Evolutionary conservation across 345 rosid species (phyloP).

Genomic region (Salix purpurea): DNA sequence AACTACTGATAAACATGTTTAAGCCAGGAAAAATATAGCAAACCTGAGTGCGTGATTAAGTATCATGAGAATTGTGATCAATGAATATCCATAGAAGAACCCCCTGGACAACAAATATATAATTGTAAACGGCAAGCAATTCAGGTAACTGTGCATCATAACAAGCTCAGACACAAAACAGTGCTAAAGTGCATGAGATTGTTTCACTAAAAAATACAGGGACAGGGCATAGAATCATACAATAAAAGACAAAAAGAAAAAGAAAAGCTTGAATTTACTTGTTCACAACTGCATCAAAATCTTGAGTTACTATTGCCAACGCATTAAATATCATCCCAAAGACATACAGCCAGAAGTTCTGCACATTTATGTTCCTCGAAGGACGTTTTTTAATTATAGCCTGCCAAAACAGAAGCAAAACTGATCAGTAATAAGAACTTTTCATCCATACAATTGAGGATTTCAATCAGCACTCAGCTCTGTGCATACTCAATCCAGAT

Average conservation of each 20-base stretch:
- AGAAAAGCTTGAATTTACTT: constrained; percentile 45
- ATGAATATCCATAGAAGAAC: constrained; percentile 92
- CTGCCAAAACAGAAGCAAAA: constrained; percentile 43
- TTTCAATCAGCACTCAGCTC: background rate
- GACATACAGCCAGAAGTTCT: constrained; percentile 89
- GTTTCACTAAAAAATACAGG: background rate
- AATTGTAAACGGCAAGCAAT: constrained; percentile 5
- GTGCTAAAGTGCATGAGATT: too few relatives aligned
- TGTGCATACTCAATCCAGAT: background rate
- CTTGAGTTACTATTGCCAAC: constrained; percentile 79
- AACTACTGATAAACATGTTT: constrained; percentile 3
- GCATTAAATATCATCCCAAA: constrained; percentile 98
- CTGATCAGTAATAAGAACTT: background rate
- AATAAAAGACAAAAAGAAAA: background rate
- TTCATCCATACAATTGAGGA: background rate
- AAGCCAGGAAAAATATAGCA: constrained; percentile 16
- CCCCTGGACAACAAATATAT: constrained; percentile 50
- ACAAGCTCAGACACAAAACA: background rate
- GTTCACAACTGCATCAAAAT: constrained; percentile 81
- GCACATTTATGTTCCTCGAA: constrained; percentile 91
- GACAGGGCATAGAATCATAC: background rate
- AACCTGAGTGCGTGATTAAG: constrained; percentile 96
- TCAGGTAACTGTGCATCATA: background rate
- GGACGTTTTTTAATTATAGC: constrained; percentile 91
- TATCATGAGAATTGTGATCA: constrained; percentile 80